Evolutionary conservation across 2,329 filamentous ascomycete species (phyloP).

Genomic region (Ophiostoma tasmaniense): DNA sequence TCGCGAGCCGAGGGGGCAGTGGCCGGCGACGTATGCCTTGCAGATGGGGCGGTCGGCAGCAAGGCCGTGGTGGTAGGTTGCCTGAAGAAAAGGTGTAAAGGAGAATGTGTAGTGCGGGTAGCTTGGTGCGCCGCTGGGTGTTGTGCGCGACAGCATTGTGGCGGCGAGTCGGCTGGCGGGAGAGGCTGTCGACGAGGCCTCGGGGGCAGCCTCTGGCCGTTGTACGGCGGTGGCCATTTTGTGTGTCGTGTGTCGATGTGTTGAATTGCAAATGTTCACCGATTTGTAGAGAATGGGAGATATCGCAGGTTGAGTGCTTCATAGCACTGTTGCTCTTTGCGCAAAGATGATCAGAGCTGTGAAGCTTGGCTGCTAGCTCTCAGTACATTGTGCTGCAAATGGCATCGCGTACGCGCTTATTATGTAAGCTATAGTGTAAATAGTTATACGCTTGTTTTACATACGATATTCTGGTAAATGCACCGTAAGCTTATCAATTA

Average conservation of each 20-base stretch:
- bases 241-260: neutral
- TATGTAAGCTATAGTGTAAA: neutral
- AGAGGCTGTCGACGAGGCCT: neutral
- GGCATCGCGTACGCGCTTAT: neutral
- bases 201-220: neutral
- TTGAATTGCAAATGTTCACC: too few species aligned
- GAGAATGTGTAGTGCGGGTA: conserved; percentile 57
- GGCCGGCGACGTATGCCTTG: conserved; percentile 69
- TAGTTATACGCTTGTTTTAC: neutral
- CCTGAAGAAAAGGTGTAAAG: conserved; percentile 77
- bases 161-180: neutral
- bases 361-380: neutral
- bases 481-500: neutral
- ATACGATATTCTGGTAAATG: neutral
- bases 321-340: neutral
- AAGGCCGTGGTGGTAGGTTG: conserved; percentile 77
- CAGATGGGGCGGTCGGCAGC: conserved; percentile 72
- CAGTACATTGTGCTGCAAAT: neutral
- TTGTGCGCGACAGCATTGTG: conserved; percentile 7
- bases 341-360: neutral
- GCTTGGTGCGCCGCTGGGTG: conserved; percentile 30
- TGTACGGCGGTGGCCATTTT: neutral
- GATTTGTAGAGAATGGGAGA: neutral
- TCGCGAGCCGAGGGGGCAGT: conserved; percentile 74
- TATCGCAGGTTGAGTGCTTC: neutral